phyloP scores from a whole-genome alignment of 257 asterid genomes.

The Pogostemon cablin region DNA sequence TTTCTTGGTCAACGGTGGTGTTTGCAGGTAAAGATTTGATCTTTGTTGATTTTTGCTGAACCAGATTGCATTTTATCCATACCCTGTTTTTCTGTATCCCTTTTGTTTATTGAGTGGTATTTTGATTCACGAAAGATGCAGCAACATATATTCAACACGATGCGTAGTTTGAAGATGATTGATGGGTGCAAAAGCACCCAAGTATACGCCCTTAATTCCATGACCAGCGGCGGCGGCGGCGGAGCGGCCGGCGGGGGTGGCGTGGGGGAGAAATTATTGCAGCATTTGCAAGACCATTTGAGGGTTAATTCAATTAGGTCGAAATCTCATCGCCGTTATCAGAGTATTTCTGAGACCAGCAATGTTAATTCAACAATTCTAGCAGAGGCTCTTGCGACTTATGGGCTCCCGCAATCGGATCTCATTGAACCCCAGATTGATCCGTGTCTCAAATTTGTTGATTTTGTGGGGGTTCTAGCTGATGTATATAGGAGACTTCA shows the following conservation, averaged over 20 bases:
- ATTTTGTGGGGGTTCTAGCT: constrained; percentile 70
- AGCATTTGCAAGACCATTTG: constrained; percentile 73
- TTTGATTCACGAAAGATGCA: constrained; percentile 65
- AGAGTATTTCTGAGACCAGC: constrained; percentile 47
- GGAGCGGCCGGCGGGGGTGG: constrained; percentile 54
- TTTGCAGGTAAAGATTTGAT: constrained; percentile 55
- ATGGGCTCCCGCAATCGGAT: constrained; percentile 78
- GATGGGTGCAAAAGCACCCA: constrained; percentile 80
- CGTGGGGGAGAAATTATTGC: constrained; percentile 69
- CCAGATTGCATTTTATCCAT: constrained; percentile 22
- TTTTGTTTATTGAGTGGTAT: constrained; percentile 30
- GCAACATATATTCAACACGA: constrained; percentile 65
- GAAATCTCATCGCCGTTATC: constrained; percentile 58
- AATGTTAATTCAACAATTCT: constrained; percentile 41
- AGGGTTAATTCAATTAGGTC: constrained; percentile 68
- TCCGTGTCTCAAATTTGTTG: constrained; percentile 66
- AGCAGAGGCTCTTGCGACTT: constrained; percentile 65
- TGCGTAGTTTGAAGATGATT: constrained; percentile 81
- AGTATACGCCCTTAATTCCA: constrained; percentile 54
- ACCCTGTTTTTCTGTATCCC: neutral
- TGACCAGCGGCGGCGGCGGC: constrained; percentile 38
- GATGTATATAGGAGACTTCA: constrained; percentile 59
- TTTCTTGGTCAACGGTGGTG: constrained; percentile 53
- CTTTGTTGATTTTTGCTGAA: constrained; percentile 20
- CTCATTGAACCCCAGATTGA: constrained; percentile 84